Conservation (phyloP, 192 early-diverging fungal genomes). For the Coemansia sp. region DNA sequence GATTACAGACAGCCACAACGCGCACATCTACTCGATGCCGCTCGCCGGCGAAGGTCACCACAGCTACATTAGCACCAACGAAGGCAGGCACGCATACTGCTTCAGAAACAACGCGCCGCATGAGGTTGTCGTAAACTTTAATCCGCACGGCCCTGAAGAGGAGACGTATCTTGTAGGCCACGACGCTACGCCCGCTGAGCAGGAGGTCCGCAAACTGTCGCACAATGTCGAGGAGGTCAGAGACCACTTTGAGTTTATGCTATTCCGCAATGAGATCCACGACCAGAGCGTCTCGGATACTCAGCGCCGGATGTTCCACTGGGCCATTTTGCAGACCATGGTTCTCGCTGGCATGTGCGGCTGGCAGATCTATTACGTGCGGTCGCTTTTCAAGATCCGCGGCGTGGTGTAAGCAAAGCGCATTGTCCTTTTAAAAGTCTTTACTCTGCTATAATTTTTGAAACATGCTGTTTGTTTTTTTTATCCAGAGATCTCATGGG, state of each 20-base stretch:
- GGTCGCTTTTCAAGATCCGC: constrained; percentile 56
- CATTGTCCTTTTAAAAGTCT: background rate
- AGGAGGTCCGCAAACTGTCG: constrained; percentile 51
- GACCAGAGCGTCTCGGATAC: constrained; percentile 49
- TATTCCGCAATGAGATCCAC: constrained; percentile 55
- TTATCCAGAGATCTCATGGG: constrained; percentile 31
- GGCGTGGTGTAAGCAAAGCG: constrained; percentile 35
- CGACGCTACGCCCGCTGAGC: constrained; percentile 45
- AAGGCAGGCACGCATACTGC: constrained; percentile 53
- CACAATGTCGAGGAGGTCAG: constrained; percentile 53
- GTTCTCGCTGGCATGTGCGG: constrained; percentile 49
- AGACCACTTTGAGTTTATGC: constrained; percentile 55
- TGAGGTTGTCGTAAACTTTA: constrained; percentile 55
- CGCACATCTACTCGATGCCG: constrained; percentile 40
- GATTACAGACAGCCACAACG: constrained; percentile 40
- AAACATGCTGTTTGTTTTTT: background rate
- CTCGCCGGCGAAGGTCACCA: constrained; percentile 49
- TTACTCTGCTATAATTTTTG: background rate
- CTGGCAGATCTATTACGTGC: constrained; percentile 56
- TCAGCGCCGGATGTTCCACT: constrained; percentile 51
- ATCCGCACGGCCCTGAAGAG: constrained; percentile 51
- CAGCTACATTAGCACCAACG: constrained; percentile 34
- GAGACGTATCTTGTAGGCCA: constrained; percentile 32
- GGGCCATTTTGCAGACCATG: constrained; percentile 46
- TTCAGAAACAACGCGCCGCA: constrained; percentile 49